These are phyloP conservation scores for Sorghum bicolor DNA, from an alignment of 176 grass and related monocot genomes.

Conservation along the genomic window Sorghum_bicolor_NCBIv3 NC_012877.2:17256001-17256500, in stretches of 20 bases:
- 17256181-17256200: background rate
- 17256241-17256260: background rate
- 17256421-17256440: slow-evolving; percentile 22
- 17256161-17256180: background rate
- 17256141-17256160: background rate
- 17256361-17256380: slow-evolving; percentile 47
- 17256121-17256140: background rate
- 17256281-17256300: slow-evolving; percentile 5
- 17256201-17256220: background rate
- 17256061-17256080: background rate
- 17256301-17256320: slow-evolving; percentile 11
- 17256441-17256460: slow-evolving; percentile 38
- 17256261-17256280: slow-evolving; percentile 1
- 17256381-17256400: slow-evolving; percentile 43
- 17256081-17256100: background rate
- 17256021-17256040: background rate
- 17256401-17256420: slow-evolving; percentile 45
- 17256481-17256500: slow-evolving; percentile 27
- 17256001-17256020: background rate
- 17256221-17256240: slow-evolving; percentile 11
- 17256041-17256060: background rate
- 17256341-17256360: slow-evolving; percentile 31
- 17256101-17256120: background rate
- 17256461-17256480: slow-evolving; percentile 27
- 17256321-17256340: slow-evolving; percentile 56